Conservation (phyloP, 192 early-diverging fungal species). For the Coemansia sp. region DNA sequence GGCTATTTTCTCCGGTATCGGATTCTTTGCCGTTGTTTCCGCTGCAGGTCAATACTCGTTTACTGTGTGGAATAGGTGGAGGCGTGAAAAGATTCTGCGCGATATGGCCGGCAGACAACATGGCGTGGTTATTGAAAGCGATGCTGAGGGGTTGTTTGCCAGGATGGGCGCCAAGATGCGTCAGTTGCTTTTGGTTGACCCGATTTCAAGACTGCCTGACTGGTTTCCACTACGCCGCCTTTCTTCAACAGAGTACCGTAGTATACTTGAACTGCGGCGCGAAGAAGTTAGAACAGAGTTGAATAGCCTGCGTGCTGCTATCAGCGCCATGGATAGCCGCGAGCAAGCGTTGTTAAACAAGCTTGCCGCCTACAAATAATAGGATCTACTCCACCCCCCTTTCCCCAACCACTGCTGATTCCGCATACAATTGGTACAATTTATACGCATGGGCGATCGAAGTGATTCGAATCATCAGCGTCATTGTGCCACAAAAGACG, state of each 20-base stretch:
- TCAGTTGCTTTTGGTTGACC: slow-evolving; percentile 25
- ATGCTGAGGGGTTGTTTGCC: background rate
- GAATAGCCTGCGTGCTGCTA: slow-evolving; percentile 15
- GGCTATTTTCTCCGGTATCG: slow-evolving; percentile 58
- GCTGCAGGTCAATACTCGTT: slow-evolving; percentile 56
- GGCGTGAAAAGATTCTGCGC: slow-evolving; percentile 61
- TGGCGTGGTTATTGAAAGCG: background rate
- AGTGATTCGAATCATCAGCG: background rate
- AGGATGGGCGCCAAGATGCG: slow-evolving; percentile 22
- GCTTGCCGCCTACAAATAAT: background rate
- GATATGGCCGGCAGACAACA: slow-evolving; percentile 14
- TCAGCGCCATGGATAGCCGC: slow-evolving; percentile 23
- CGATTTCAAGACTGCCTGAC: slow-evolving; percentile 56
- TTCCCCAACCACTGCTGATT: background rate
- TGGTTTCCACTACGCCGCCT: slow-evolving; percentile 68
- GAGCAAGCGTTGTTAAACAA: slow-evolving; percentile 21
- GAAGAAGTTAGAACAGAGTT: slow-evolving; percentile 28
- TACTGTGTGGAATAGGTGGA: slow-evolving; percentile 48
- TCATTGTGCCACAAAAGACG: background rate
- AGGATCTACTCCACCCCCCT: background rate
- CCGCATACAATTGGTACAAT: background rate
- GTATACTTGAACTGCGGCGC: slow-evolving; percentile 42
- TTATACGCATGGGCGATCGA: background rate
- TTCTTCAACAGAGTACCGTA: slow-evolving; percentile 65
- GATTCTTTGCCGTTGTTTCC: slow-evolving; percentile 60